Base-by-base conservation (phyloP, 129 eudicot genomes). In the Helianthus tuberosus region DNA sequence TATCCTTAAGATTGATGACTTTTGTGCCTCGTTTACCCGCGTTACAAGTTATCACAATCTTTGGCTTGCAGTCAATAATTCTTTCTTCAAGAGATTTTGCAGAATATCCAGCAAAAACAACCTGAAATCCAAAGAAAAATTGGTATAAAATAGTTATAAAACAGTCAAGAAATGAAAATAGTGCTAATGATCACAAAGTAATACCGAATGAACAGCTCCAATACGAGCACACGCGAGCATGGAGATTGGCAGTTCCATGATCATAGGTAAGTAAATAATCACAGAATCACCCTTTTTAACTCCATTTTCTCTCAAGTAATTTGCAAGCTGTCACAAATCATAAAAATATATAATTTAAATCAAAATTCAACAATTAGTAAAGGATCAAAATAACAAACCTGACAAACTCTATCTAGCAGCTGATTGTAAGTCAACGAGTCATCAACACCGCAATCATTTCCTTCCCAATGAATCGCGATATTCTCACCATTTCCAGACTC, bases 191-290 rank as follows among this genome's bases (percentile, higher is more conserved):
- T 36, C 83, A 62, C 11, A 11, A 7, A 38, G 49, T 63, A 63
- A 9, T 63, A 93, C 99, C 84, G 99, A 91, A 84, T 95, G 97
- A 69, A 95, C 87, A 70, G 99, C 97, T 68, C 99, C 99, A 70
- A 95, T 89, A 32, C 99, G 97, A 85, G 96, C 96, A 84, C 99
- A 95, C 3, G 99, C 97, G 41, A 95, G 94, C 99, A 95, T 95
- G 41, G 96, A 86, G 41, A 95, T 89, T 1, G 99, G 97, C 39
- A 95, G 85, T 72, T 95, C 99, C 94, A 85, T 87, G 38, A 95
- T 87, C 99, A 95, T 95, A 27, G 99, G 99, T 77, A 95, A 84
- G 80, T 95, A 95, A 66, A 95, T 87, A 54, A 95, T 75, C 27
- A 95, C 99, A 58, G 94, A 88, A 88, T 91, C 97, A 65, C 99